These are phyloP conservation scores for Phytopythium helicoides DNA, from an alignment of 352 stramenopile species.

Conservation along the genomic window DNA sequence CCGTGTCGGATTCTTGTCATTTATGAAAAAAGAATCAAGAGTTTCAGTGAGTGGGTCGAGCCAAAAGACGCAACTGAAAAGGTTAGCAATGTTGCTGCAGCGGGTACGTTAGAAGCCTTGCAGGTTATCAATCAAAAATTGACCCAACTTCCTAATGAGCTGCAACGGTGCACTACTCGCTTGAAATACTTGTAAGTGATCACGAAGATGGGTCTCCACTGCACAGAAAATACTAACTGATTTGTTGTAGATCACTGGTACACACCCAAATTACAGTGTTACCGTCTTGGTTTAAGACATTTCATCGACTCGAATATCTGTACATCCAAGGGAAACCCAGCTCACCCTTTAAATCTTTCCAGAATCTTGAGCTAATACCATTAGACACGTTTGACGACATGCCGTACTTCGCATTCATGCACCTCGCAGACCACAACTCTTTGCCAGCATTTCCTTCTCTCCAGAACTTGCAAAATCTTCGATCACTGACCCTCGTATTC, in stretches of 20 bases:
- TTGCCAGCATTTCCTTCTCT: slow-evolving; percentile 19
- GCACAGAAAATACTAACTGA: not conserved
- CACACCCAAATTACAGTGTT: slow-evolving; percentile 25
- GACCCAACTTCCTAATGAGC: slow-evolving; percentile 11
- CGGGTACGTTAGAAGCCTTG: slow-evolving; percentile 28
- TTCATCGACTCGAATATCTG: slow-evolving; percentile 31
- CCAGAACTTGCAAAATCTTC: slow-evolving; percentile 18
- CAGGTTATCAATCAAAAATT: slow-evolving; percentile 33
- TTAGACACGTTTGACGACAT: slow-evolving; percentile 26
- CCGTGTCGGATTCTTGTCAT: slow-evolving; percentile 34
- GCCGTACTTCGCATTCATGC: slow-evolving; percentile 25
- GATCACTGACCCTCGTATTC: slow-evolving; percentile 21
- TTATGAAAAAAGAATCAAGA: slow-evolving; percentile 10
- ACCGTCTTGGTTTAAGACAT: slow-evolving; percentile 22
- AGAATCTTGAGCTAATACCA: slow-evolving; percentile 18
- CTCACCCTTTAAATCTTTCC: not conserved
- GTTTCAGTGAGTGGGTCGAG: slow-evolving; percentile 18
- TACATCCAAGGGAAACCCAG: slow-evolving; percentile 30
- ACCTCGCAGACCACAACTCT: slow-evolving; percentile 17
- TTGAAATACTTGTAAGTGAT: slow-evolving; percentile 37
- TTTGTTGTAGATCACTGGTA: slow-evolving; percentile 18
- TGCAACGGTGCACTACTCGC: slow-evolving; percentile 17
- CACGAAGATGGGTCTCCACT: no score
- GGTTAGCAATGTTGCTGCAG: slow-evolving; percentile 21
- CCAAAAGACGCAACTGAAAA: slow-evolving; percentile 13